These are phyloP conservation scores for Cyberlindnera xylosilytica DNA, from an alignment of 805 yeast species.

Conservation along the genomic window DNA sequence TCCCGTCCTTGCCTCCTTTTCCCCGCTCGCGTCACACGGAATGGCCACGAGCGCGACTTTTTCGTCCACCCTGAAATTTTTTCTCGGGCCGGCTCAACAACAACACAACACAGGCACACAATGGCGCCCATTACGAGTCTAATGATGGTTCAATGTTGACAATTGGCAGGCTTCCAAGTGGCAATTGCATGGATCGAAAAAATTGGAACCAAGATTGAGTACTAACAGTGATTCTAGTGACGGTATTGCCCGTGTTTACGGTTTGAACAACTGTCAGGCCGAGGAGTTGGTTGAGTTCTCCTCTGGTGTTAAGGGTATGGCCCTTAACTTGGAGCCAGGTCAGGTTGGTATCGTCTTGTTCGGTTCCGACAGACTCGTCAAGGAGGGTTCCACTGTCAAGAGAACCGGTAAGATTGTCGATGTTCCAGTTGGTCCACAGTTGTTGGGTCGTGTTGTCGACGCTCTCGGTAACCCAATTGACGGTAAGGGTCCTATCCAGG, in stretches of 20 bases:
- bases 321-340: slow-evolving; percentile 99
- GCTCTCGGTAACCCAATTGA: slow-evolving; percentile 99
- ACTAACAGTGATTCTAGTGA: slow-evolving; percentile 64
- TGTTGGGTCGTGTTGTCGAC: slow-evolving; percentile 99
- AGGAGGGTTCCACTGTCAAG: slow-evolving; percentile 99
- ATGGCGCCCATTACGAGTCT: neutral
- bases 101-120: neutral
- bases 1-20: neutral
- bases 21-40: neutral
- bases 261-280: slow-evolving; percentile 99
- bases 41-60: slow-evolving; percentile 3
- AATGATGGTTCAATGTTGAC: neutral
- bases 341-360: slow-evolving; percentile 99
- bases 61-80: slow-evolving; percentile 14
- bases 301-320: slow-evolving; percentile 99
- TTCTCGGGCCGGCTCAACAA: slow-evolving; percentile 5
- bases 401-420: slow-evolving; percentile 99
- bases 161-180: neutral
- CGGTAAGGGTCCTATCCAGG: slow-evolving; percentile 97
- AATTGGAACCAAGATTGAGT: slow-evolving; percentile 20
- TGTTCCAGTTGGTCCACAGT: slow-evolving; percentile 97
- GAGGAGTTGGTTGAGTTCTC: slow-evolving; percentile 99
- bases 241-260: slow-evolving; percentile 99
- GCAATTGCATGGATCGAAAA: no score
- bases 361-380: slow-evolving; percentile 98